Base-by-base conservation (phyloP, 352 stramenopile genomes). In the Phytophthora pini region DNA sequence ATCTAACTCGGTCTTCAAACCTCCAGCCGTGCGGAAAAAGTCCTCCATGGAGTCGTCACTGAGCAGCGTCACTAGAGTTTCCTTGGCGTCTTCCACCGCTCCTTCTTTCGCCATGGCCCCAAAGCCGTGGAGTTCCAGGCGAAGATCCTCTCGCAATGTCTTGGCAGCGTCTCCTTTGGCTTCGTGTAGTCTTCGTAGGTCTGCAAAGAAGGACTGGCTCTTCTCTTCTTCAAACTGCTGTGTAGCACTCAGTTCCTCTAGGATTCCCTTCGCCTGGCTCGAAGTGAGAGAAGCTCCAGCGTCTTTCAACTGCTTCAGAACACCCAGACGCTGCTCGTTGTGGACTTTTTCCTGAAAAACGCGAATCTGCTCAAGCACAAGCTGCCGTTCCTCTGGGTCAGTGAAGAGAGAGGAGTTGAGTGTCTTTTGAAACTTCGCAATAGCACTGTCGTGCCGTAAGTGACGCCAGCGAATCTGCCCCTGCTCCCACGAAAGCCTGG, bases 11-110 rank as follows among this genome's bases (percentile, higher is more conserved):
- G 52, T 51, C n/a, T 89, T 90, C 17, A 97, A 76, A 1, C 85
- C 90, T 1, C 88, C 90, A 15, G 83, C 78, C 29, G 76, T 77
- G 49, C 88, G 79, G 46, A 96, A 97, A 49, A 97, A 94, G 10
- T 95, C 88, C 48, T 94, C 87, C 27, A 96, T 72, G 2, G 73
- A 69, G 1, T 75, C 59, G 38, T 89, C 80, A 26, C 55, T 55
- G 5, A 94, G 57, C 20, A 87, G 40, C 9, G 43, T 20, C 13
- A 51, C 56, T n/a, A 93, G 61, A 24, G 52, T 70, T 8, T 44
- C 40, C 9, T 73, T 80, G 11, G 70, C 67, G 6, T 56, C 11
- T 5, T 56, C 64, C 36, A 92, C 77, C 2, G 82, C 69, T 52
- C 80, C 82, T 64, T 92, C 83, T 29, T 61, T 68, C 0, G 80